These are phyloP conservation scores for Ogataea parapolymorpha DNA, from an alignment of 805 yeast species.

Conservation along the genomic window DNA sequence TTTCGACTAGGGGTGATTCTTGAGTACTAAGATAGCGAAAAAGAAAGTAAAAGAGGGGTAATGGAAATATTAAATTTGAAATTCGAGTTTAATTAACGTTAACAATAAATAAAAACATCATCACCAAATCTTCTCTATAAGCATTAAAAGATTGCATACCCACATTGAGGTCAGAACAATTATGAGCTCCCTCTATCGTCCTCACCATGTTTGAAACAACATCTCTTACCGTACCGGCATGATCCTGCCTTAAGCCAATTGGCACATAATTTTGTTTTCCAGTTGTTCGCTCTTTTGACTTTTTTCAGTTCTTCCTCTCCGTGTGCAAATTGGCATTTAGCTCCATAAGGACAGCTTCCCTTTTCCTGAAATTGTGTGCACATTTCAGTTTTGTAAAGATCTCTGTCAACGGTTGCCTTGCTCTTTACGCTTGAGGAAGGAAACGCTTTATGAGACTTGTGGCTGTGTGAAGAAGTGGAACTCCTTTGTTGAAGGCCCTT, in stretches of 20 bases:
- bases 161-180: too few species aligned
- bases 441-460: neutral
- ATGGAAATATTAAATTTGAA: neutral
- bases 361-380: conserved; percentile 74
- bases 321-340: conserved; percentile 93
- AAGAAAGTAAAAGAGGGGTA: neutral
- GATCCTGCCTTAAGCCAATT: conserved; percentile 81
- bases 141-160: too few species aligned
- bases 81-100: neutral
- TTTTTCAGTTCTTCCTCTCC: conserved; percentile 73
- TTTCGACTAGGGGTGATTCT: too few species aligned
- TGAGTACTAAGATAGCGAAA: neutral
- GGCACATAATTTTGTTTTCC: conserved; percentile 88
- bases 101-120: neutral
- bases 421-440: conserved; percentile 13
- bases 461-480: neutral
- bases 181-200: conserved; percentile 16
- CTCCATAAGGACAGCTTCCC: conserved; percentile 80
- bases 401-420: conserved; percentile 37
- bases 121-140: neutral
- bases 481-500: too few species aligned
- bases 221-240: conserved; percentile 86
- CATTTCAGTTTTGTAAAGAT: conserved; percentile 84
- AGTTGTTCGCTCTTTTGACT: conserved; percentile 73
- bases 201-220: conserved; percentile 83